Evolutionary conservation across 2,329 filamentous ascomycete species (phyloP).

Genomic region (Calycina marina): DNA sequence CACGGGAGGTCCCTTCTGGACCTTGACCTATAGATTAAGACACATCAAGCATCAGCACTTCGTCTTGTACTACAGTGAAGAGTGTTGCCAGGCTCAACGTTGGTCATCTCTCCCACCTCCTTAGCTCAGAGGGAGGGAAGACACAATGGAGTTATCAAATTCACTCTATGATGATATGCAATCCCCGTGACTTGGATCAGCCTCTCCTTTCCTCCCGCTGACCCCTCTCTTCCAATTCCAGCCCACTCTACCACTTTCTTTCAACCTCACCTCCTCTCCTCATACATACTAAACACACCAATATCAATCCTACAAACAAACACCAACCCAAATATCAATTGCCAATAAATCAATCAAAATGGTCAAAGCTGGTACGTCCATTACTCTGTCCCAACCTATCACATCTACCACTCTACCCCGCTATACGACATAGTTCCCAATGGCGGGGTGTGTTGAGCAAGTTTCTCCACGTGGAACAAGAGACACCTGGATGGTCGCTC

Average conservation of each 20-base stretch:
- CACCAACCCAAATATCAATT: conserved; percentile 16
- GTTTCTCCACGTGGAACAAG: conserved; percentile 29
- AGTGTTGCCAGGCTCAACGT: too few species aligned
- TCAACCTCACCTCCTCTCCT: conserved; percentile 1
- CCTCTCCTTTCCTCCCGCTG: too few species aligned
- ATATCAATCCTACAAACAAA: conserved; percentile 1
- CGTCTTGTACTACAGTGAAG: too few species aligned
- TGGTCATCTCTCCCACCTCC: too few species aligned
- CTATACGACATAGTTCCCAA: conserved; percentile 8
- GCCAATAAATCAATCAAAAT: conserved; percentile 54
- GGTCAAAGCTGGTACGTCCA: conserved; percentile 86
- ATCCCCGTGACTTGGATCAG: neutral
- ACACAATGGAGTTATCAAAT: too few species aligned
- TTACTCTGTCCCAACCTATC: conserved; percentile 4
- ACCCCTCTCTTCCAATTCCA: conserved; percentile 1
- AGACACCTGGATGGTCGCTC: conserved; percentile 32
- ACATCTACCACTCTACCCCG: conserved; percentile 4
- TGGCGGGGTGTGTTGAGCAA: conserved; percentile 37
- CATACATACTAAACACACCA: neutral
- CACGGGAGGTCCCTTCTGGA: too few species aligned
- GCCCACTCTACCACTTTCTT: conserved; percentile 2
- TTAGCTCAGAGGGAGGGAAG: too few species aligned
- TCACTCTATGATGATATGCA: too few species aligned
- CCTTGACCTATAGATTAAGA: too few species aligned
- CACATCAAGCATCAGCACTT: too few species aligned